Percentiles rank a stretch among this genome's conserved stretches.
Conservation (phyloP, 768 basidiomycete genomes). For the Lactarius evosmus region DNA sequence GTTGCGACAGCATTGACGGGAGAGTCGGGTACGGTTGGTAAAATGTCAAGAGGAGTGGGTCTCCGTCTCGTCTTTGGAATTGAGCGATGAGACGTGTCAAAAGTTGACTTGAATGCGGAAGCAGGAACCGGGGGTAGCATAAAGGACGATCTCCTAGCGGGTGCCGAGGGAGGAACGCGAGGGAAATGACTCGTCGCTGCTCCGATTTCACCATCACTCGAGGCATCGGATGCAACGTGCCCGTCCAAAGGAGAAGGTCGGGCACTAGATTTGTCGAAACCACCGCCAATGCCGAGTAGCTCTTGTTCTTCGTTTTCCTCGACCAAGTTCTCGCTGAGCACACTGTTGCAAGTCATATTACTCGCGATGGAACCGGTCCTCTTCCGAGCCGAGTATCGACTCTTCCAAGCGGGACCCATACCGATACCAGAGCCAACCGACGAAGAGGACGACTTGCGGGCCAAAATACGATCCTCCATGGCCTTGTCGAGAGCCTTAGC, state of each 20-base stretch:
- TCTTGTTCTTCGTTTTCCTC: conserved; percentile 80
- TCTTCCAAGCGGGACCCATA: conserved; percentile 65
- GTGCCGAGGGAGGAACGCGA: conserved; percentile 18
- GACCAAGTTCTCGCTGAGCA: conserved; percentile 75
- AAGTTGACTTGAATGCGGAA: conserved; percentile 52
- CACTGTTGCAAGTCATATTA: conserved; percentile 59
- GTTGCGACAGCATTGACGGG: conserved; percentile 54
- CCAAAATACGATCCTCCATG: conserved; percentile 79
- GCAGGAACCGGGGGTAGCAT: conserved; percentile 37
- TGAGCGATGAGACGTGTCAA: conserved; percentile 38
- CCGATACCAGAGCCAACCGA: conserved; percentile 63
- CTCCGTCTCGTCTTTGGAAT: conserved; percentile 53
- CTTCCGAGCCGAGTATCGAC: conserved; percentile 60
- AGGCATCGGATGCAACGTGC: conserved; percentile 32
- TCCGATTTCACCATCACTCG: conserved; percentile 29
- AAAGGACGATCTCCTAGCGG: conserved; percentile 26
- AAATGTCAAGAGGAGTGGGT: conserved; percentile 55
- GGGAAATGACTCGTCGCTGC: conserved; percentile 7
- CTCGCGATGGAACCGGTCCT: conserved; percentile 77
- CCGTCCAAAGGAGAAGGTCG: conserved; percentile 37
- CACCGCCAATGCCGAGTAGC: conserved; percentile 63
- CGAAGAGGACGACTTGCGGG: conserved; percentile 67
- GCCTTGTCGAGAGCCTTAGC: conserved; percentile 82
- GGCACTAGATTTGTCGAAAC: conserved; percentile 46
- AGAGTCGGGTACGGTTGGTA: conserved; percentile 73